Base-by-base conservation (phyloP, 306 rosid genomes). In the Purshia tridentata region DNA sequence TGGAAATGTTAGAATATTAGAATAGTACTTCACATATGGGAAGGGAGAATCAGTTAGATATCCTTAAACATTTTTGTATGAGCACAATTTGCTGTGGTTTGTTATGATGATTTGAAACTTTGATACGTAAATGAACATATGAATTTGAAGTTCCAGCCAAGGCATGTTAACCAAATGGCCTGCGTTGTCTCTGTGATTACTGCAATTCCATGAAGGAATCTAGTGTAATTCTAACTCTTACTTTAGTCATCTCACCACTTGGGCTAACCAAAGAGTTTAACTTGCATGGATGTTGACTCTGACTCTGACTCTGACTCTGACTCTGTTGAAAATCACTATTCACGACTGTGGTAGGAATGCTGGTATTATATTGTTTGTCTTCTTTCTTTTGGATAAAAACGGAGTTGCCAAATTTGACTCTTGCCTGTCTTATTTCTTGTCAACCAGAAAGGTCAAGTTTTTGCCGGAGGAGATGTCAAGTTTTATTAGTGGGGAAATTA, bases 391-490 rank as follows among this genome's bases (percentile, higher is more conserved):
- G 35, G 35, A 29, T 29, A 29, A 29, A 29, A 29, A 29, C 35
- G 2, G 35, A 3, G 35, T 29, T 1, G 65, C 39, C 53, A 62
- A 62, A 37, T 48, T 62, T 53, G 81, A 62, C 66, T 8, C 3
- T 14, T 18, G 37, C 58, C 19, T 44, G 42, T 41, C n/a, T 4
- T 29, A 8, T 41, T 22, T 42, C 35, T 37, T 13, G 22, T 15
- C 76, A 16, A 20, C 57, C 18, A 18, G 65, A 62, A 70, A 51
- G 71, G 50, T 51, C 1, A 29, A 40, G 79, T 53, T 46, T 48
- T 40, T 4, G 37, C 15, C 23, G 0, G 40, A 51, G 62, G 35
- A 76, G 41, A n/a, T 59, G 60, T 58, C 71, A 41, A 13, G 23
- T 62, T 73, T 55, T 14, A 73, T 55, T 44, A 59, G 74, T 53